A percentile compares a stretch with the other conserved stretches of the same genome.
These are phyloP conservation scores for Trichoderma polysporum DNA, from an alignment of 2,329 filamentous ascomycete species.

Conservation along the genomic window DNA sequence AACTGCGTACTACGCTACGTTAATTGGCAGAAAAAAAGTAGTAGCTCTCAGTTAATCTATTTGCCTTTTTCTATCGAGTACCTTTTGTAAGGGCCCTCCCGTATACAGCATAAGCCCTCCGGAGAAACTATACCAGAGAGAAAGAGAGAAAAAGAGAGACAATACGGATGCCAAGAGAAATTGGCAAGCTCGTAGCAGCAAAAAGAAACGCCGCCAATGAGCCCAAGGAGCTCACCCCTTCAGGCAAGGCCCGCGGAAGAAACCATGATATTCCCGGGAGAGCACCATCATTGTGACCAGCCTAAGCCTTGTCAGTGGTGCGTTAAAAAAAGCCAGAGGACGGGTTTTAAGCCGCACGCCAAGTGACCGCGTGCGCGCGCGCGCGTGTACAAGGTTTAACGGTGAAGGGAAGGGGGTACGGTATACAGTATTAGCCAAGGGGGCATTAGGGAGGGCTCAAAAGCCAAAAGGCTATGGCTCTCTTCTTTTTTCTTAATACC, in stretches of 20 bases:
- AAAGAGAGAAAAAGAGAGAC: background rate
- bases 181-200: background rate
- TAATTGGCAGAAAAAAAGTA: background rate
- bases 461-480: background rate
- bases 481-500: background rate
- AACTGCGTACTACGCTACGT: background rate
- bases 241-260: background rate
- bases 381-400: slow-evolving; percentile 5
- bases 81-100: no score
- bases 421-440: no score
- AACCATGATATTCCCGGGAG: background rate
- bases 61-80: background rate
- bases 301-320: slow-evolving; percentile 8
- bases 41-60: no score
- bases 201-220: slow-evolving; percentile 12
- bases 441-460: background rate
- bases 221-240: background rate
- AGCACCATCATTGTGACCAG: background rate
- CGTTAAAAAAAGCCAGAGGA: background rate
- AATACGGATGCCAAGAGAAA: background rate
- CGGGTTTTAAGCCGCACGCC: slow-evolving; percentile 7
- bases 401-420: background rate
- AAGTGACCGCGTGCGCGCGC: background rate
- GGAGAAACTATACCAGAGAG: no score
- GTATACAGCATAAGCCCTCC: no score